A percentile compares a stretch with the other conserved stretches of the same genome.
Evolutionary conservation across 2,329 filamentous ascomycete genomes (phyloP).

Genomic region (Talaromyces sp.): DNA sequence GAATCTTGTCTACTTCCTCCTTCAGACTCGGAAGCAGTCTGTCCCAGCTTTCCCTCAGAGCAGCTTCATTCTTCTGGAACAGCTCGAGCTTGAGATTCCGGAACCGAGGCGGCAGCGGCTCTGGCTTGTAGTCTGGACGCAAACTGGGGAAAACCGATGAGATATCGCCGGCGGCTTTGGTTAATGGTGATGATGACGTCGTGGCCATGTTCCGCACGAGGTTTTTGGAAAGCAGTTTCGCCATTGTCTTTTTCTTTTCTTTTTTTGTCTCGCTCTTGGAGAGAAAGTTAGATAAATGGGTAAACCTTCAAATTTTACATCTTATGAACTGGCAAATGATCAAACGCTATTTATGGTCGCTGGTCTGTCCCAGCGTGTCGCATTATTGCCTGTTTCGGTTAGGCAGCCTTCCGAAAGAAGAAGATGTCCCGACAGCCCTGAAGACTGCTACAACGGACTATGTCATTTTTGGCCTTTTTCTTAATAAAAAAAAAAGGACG

Average conservation of each 20-base stretch:
- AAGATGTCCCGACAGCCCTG: not conserved
- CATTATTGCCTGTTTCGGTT: not conserved
- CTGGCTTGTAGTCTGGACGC: constrained; percentile 35
- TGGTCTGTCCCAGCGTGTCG: not conserved
- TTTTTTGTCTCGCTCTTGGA: not conserved
- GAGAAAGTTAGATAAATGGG: not conserved
- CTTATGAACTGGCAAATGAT: not conserved
- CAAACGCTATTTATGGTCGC: not conserved
- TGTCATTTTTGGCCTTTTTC: not conserved
- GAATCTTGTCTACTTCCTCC: constrained; percentile 37
- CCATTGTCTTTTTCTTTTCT: not conserved
- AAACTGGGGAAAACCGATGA: constrained; percentile 45
- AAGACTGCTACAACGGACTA: not conserved
- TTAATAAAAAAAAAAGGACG: not conserved
- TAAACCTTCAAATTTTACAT: not conserved
- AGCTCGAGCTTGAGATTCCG: constrained; percentile 33
- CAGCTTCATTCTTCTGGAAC: constrained; percentile 35
- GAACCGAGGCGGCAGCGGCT: constrained; percentile 39
- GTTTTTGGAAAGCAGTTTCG: constrained; percentile 20
- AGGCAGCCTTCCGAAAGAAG: not conserved
- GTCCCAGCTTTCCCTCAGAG: constrained; percentile 36
- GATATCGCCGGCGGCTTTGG: constrained; percentile 43
- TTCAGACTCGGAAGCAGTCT: constrained; percentile 35
- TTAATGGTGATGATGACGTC: constrained; percentile 24
- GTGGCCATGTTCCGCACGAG: constrained; percentile 25